A percentile compares a stretch with the other conserved stretches of the same genome.
phyloP scores from a whole-genome alignment of 306 rosid genomes.

The Delonix regia region DNA sequence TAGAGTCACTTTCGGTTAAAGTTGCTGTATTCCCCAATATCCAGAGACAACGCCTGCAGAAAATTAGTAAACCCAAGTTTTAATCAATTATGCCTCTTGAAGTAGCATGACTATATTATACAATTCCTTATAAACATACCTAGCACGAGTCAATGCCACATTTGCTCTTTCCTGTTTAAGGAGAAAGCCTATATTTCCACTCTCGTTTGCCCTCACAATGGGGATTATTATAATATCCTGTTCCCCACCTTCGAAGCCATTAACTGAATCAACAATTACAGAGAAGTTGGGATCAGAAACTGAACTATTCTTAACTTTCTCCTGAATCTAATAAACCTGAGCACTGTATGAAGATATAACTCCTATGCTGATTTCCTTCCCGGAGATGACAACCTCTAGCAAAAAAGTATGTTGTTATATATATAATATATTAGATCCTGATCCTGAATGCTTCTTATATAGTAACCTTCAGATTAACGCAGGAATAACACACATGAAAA shows the following conservation, averaged over 20 bases:
- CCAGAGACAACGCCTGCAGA: constrained; percentile 55
- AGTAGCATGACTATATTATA: background rate
- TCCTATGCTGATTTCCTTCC: constrained; percentile 54
- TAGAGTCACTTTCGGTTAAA: constrained; percentile 26
- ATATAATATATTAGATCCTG: background rate
- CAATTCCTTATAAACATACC: constrained; percentile 30
- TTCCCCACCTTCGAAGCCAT: constrained; percentile 75
- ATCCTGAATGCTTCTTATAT: background rate
- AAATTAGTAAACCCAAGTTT: background rate
- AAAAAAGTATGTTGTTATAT: background rate
- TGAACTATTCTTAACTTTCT: constrained; percentile 29
- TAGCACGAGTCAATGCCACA: constrained; percentile 65
- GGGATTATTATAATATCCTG: constrained; percentile 52
- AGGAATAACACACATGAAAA: background rate
- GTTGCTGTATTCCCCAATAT: constrained; percentile 49
- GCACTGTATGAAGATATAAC: constrained; percentile 66
- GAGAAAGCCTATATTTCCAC: constrained; percentile 49
- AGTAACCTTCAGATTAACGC: background rate
- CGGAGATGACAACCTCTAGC: constrained; percentile 34
- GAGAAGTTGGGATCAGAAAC: constrained; percentile 33
- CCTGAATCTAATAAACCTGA: constrained; percentile 53
- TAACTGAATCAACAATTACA: constrained; percentile 56
- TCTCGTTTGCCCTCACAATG: constrained; percentile 43
- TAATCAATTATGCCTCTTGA: background rate
- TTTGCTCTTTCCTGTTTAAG: constrained; percentile 51